Evolutionary conservation across 495 filamentous ascomycete genomes (phyloP).

Genomic region (Neurospora sp.): DNA sequence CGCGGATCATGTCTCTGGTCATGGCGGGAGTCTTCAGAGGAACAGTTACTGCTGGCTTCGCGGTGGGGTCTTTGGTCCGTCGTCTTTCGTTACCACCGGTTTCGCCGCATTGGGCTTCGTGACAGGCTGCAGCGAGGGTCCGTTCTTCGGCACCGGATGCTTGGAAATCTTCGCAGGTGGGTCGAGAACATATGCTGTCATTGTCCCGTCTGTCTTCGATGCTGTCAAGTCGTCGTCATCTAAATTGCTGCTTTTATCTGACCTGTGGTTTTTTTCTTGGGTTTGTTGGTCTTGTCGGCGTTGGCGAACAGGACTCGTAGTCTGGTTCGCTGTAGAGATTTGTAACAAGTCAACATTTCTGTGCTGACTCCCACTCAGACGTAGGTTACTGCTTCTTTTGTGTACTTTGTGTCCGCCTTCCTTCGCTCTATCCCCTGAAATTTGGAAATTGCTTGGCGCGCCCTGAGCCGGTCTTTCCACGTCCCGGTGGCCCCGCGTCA

Average conservation of each 20-base stretch:
- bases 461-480: not conserved
- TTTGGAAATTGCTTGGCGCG: not conserved
- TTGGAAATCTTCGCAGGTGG: not conserved
- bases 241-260: not conserved
- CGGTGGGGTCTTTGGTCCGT: not conserved
- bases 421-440: not conserved
- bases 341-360: not conserved
- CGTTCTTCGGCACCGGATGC: not conserved
- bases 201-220: not conserved
- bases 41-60: not conserved
- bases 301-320: not conserved
- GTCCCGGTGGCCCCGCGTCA: not conserved
- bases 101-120: not conserved
- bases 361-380: not conserved
- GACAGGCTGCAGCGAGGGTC: not conserved
- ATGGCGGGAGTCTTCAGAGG: not conserved
- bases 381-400: not conserved
- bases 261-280: not conserved
- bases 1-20: not conserved
- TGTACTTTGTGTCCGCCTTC: too few relatives aligned
- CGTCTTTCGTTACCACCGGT: not conserved
- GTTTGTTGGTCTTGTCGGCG: not conserved
- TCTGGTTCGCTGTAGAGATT: not conserved
- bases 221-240: not conserved
- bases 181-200: not conserved